Evolutionary conservation across 192 early-diverging fungal species (phyloP), one percentile per base, ranked within the genome.

Genomic region (Entomortierella chlamydospora): DNA sequence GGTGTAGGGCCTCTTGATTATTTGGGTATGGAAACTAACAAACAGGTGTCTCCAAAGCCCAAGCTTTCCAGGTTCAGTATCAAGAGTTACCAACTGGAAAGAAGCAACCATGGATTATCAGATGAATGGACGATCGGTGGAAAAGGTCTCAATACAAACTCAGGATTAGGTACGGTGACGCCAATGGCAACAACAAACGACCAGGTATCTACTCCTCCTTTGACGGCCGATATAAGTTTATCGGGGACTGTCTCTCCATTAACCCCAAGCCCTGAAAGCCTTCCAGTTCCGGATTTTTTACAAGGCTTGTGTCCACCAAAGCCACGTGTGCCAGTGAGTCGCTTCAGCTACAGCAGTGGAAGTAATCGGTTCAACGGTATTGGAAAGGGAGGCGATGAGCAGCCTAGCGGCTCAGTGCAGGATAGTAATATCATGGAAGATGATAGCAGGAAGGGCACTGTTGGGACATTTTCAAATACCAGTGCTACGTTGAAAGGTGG

Each of bases 1-100:
- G 57, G 72, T 9, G 15, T 74, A 2, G 52, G 30, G 1, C 18
- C 64, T 2, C 30, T 51, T 13, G 72, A 67, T 11, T 28, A 64
- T 10, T 4, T 59, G 25, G 70, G 59, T 17, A n/a, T 30, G 9
- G 37, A 59, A 2, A 18, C 51, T 9, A 41, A 23, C n/a, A 67
- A 31, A 10, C 41, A 58, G 20, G 47, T 45, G 2, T 56, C 71
- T 18, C 71, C 71, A 10, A 55, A 57, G 22, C 64, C 58, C 22
- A 4, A 37, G 17, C 59, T 61, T 1, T 67, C 64, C 3, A 39
- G 72, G 29, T 74, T 74, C 52, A 74, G 72, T 29, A 74, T 74
- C 72, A 74, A 74, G 72, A 74, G 51, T 39, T 74, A 74, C 15
- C 63, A 56, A 28, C 13, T 67, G 50, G 72, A 74, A n/a, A 12